Evolutionary conservation across 1,284 basidiomycete genomes (phyloP).

Genomic region (Taiwanofungus camphoratus): DNA sequence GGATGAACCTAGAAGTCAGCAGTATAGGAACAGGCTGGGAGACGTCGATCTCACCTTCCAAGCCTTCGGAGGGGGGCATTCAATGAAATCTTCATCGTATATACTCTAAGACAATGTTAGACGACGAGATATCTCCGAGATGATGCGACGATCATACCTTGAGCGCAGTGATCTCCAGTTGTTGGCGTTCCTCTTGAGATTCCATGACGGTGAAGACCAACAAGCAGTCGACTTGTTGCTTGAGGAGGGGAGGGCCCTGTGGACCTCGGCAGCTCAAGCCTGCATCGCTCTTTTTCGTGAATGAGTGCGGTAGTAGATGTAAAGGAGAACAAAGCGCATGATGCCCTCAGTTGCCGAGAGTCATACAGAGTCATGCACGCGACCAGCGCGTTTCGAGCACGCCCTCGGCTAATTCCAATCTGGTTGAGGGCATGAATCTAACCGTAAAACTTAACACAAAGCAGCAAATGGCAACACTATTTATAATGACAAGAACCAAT

Average conservation of each 20-base stretch:
- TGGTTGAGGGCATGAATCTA: too few species aligned
- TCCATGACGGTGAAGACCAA: conserved; percentile 48
- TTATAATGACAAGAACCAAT: too few species aligned
- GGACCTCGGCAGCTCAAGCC: conserved; percentile 73
- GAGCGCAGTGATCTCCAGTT: conserved; percentile 69
- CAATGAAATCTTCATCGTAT: conserved; percentile 68
- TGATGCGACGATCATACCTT: conserved; percentile 25
- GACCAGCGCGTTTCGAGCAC: background rate
- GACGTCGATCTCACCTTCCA: conserved; percentile 60
- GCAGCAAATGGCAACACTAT: too few species aligned
- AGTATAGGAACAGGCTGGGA: background rate
- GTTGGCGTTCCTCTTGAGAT: conserved; percentile 60
- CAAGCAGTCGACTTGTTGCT: conserved; percentile 23
- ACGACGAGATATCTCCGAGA: background rate
- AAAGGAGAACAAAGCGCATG: background rate
- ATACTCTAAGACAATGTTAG: conserved; percentile 40
- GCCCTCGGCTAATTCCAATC: background rate
- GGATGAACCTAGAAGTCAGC: conserved; percentile 10
- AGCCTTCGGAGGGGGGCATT: conserved; percentile 66
- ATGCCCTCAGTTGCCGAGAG: too few species aligned
- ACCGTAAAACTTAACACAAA: too few species aligned
- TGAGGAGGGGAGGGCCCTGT: conserved; percentile 51
- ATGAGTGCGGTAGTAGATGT: background rate
- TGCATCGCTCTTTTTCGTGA: conserved; percentile 36
- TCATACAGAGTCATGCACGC: conserved; percentile 1